Evolutionary conservation across 257 asterid genomes (phyloP).

Genomic region (Solanum okadae): DNA sequence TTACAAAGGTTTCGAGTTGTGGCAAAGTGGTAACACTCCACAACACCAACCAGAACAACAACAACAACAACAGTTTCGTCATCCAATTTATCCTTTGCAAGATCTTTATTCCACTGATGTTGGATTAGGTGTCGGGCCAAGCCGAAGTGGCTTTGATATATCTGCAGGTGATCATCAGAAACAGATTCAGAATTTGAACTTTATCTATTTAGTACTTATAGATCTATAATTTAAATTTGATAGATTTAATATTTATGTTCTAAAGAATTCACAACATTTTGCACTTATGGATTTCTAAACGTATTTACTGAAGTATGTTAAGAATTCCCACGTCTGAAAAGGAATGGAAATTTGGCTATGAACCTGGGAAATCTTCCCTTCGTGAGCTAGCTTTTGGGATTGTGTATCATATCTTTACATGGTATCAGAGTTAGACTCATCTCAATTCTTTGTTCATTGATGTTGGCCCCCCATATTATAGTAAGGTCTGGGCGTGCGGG

Average conservation of each 20-base stretch:
- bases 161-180: not conserved
- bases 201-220: not conserved
- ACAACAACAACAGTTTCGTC: not conserved
- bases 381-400: not conserved
- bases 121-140: not conserved
- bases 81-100: not conserved
- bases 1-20: constrained; percentile 5
- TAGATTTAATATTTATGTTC: not conserved
- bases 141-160: not conserved
- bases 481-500: not conserved
- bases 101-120: constrained; percentile 4
- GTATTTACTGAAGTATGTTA: not conserved
- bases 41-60: not conserved
- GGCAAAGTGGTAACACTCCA: not conserved
- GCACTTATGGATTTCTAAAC: not conserved
- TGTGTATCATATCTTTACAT: too few relatives aligned
- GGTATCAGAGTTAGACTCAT: not conserved
- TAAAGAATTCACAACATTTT: not conserved
- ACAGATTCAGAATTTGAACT: not conserved
- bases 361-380: too few relatives aligned
- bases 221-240: not conserved
- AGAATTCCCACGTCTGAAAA: not conserved
- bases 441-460: not conserved
- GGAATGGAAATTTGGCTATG: not conserved
- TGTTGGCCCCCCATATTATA: not conserved